Evolutionary conservation across 1,139 yeast species (phyloP).

Genomic region (Suhomyces guaymorum): DNA sequence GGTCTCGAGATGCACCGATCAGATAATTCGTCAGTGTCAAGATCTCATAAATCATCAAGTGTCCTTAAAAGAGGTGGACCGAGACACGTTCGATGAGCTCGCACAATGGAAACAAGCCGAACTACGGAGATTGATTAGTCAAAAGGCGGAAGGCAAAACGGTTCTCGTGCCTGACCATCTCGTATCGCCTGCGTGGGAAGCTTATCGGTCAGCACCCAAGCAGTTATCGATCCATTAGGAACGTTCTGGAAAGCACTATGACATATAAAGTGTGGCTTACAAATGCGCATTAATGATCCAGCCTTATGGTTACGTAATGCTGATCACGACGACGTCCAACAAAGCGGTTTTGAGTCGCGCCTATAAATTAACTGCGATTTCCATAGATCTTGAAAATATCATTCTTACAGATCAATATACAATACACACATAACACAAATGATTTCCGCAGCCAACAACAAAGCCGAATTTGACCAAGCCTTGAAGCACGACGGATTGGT

Average conservation of each 20-base stretch:
- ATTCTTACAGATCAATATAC: neutral
- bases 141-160: conserved; percentile 4
- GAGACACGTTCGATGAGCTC: conserved; percentile 1
- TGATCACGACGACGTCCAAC: conserved; percentile 1
- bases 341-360: neutral
- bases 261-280: conserved; percentile 3
- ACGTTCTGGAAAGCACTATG: neutral
- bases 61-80: conserved; percentile 2
- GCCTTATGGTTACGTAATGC: conserved; percentile 4
- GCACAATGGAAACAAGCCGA: neutral
- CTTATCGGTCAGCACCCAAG: conserved; percentile 4
- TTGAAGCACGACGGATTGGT: conserved; percentile 58
- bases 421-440: conserved; percentile 20
- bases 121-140: conserved; percentile 2
- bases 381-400: too few relatives aligned
- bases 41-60: neutral
- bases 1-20: conserved; percentile 3
- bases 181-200: conserved; percentile 4
- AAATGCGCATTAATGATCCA: conserved; percentile 5
- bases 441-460: conserved; percentile 44
- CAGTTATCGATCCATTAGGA: conserved; percentile 3
- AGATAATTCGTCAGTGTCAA: conserved; percentile 7
- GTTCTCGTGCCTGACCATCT: conserved; percentile 5
- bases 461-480: conserved; percentile 63
- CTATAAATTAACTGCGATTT: too few relatives aligned